Evolutionary conservation across 2,329 filamentous ascomycete species (phyloP).

Genomic region (Colletotrichum salicis): DNA sequence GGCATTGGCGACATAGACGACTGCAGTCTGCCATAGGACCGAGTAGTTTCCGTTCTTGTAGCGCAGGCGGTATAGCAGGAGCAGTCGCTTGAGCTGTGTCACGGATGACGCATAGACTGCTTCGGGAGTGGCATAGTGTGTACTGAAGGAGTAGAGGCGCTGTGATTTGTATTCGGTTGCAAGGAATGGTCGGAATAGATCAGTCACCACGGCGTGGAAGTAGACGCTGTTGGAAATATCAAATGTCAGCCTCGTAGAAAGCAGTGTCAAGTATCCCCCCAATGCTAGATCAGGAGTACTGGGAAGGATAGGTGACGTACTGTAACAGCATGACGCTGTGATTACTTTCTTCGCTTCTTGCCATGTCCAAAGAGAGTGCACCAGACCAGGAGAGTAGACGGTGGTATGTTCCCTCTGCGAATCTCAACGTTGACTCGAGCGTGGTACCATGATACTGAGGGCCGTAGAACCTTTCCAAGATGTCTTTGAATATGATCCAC

Average conservation of each 20-base stretch:
- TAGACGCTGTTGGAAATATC: background rate
- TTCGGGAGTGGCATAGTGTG: constrained; percentile 3
- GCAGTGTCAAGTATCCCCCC: too few species aligned
- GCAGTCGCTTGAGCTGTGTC: constrained; percentile 17
- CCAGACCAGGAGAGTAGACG: constrained; percentile 12
- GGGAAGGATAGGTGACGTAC: background rate
- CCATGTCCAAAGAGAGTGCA: background rate
- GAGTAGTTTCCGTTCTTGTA: constrained; percentile 1
- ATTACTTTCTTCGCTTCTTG: background rate
- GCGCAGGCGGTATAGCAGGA: background rate
- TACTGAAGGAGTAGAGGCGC: background rate
- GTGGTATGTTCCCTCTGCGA: constrained; percentile 7
- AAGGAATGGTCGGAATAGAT: constrained; percentile 20
- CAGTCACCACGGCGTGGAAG: constrained; percentile 18
- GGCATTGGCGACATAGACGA: constrained; percentile 22
- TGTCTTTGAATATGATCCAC: constrained; percentile 5
- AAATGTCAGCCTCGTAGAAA: background rate
- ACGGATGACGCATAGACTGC: constrained; percentile 13
- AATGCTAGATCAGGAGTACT: background rate
- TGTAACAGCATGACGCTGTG: constrained; percentile 23
- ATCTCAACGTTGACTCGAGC: background rate
- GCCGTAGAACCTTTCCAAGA: background rate
- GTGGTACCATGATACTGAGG: rapidly evolving
- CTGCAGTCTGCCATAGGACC: constrained; percentile 13
- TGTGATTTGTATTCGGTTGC: background rate